Conservation (phyloP, 345 rosid genomes). For the Eucalyptus regnans region DNA sequence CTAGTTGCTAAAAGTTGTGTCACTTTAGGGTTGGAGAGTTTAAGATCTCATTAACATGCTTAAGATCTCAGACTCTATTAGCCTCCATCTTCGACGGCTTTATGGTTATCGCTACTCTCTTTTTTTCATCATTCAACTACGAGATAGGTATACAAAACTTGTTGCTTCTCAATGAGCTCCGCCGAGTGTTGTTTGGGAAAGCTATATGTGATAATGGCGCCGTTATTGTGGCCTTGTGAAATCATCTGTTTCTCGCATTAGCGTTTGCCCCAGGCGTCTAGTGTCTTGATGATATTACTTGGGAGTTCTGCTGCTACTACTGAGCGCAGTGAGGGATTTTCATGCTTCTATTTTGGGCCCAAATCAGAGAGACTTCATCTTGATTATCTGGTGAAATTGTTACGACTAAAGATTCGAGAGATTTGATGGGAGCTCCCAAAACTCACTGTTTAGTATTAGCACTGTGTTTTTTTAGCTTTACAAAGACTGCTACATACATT, state of each 20-base stretch:
- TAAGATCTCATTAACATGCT: neutral
- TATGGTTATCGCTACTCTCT: neutral
- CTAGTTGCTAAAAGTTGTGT: neutral
- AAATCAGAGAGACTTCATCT: neutral
- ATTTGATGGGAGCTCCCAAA: neutral
- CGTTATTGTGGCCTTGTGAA: neutral
- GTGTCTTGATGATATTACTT: neutral
- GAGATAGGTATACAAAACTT: neutral
- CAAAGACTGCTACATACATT: neutral
- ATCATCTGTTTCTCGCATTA: neutral
- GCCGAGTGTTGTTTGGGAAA: neutral
- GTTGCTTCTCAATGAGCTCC: neutral
- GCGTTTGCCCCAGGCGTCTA: neutral
- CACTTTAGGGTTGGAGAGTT: neutral
- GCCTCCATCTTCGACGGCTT: neutral
- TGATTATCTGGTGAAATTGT: neutral
- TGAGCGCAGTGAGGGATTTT: neutral
- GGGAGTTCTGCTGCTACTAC: neutral
- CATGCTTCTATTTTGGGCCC: neutral
- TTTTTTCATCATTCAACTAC: neutral
- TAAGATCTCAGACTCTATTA: neutral
- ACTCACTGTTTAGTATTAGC: neutral
- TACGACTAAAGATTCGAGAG: neutral
- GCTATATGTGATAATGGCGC: neutral
- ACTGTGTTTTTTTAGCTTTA: neutral